A percentile compares a stretch with the other conserved stretches of the same genome.
Evolutionary conservation across 805 yeast genomes (phyloP).

Genomic region (Sugiyamaella mastotermitis): DNA sequence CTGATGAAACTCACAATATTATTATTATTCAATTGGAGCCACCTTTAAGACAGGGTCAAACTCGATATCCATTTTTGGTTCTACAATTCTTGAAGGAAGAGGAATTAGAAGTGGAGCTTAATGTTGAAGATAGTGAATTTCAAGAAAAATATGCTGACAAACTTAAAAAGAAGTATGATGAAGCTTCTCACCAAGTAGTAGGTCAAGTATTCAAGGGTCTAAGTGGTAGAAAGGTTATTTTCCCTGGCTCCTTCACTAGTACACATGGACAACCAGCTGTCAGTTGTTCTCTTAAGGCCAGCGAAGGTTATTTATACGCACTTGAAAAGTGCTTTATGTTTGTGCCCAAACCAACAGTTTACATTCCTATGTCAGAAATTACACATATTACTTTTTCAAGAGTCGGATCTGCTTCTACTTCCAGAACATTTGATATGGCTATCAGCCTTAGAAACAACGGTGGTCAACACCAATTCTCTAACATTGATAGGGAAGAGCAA

Average conservation of each 20-base stretch:
- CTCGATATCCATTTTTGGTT: conserved; percentile 87
- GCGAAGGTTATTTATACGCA: conserved; percentile 91
- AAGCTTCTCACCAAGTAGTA: conserved; percentile 79
- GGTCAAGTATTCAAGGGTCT: conserved; percentile 86
- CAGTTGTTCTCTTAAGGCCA: conserved; percentile 87
- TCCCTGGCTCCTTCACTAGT: conserved; percentile 77
- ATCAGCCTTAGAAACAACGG: conserved; percentile 59
- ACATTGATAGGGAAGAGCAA: conserved; percentile 87
- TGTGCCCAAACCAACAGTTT: conserved; percentile 89
- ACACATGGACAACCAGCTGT: conserved; percentile 79
- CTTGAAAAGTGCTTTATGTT: conserved; percentile 86
- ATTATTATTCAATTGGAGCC: conserved; percentile 91
- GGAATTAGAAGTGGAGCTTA: conserved; percentile 83
- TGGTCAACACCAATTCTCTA: conserved; percentile 77
- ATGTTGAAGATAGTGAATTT: conserved; percentile 76
- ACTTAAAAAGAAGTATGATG: conserved; percentile 68
- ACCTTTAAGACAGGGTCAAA: conserved; percentile 96
- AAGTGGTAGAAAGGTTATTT: conserved; percentile 76
- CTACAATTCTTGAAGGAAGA: conserved; percentile 87
- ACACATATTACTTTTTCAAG: conserved; percentile 76
- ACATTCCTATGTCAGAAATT: conserved; percentile 81
- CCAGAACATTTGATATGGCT: conserved; percentile 91
- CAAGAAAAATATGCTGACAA: conserved; percentile 68
- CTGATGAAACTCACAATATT: conserved; percentile 87
- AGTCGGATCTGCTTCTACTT: conserved; percentile 64